Evolutionary conservation across 768 basidiomycete species (phyloP), one percentile per base, ranked within the genome.

Genomic region (Hygrophorus russula): DNA sequence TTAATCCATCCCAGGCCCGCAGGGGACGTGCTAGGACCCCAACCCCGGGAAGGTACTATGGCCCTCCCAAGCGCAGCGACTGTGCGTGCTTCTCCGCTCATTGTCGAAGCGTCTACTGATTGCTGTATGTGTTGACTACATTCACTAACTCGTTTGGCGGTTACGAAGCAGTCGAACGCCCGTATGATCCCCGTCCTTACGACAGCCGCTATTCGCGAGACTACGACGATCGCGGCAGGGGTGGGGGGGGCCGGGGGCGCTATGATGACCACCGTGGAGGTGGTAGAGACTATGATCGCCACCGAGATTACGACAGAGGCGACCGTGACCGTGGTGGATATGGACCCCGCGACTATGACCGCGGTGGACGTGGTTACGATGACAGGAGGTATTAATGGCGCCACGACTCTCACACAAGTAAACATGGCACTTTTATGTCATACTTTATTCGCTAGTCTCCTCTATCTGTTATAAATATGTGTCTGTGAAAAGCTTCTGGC

Each of bases 31-130:
- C 89, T 13, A 73, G 90, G 50, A 87, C 90, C 10, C 86, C 94
- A 2, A 99, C 94, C 5, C 94, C 94, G 2, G 94, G 94, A 19
- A 68, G 84, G 42, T 99, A 99, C 73, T 89, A 87, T 49, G 93
- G 91, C 0, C 89, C 91, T 37, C 88, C 91, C 35, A 91, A 93
- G 66, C 74, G 86, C 31, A 64, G 68, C 46, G 80, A 82, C 48
- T 60, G 82, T 81, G 53, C 46, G 73, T 61, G 29, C 24, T 24
- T 7, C 4, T 24, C 24, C 7, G 7, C 24, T 7, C 24, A 3
- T 24, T 24, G 24, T 24, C 7, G 24, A 24, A 24, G 24, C 7
- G 24, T 24, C 24, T 24, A 7, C 24, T 24, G 24, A 24, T 24
- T 24, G 24, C 24, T 24, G 39, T 46, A 35, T 30, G 36, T 43